These are phyloP conservation scores for Aspergillus japonicus DNA, from an alignment of 2,329 filamentous ascomycete species.

Conservation along the genomic window DNA sequence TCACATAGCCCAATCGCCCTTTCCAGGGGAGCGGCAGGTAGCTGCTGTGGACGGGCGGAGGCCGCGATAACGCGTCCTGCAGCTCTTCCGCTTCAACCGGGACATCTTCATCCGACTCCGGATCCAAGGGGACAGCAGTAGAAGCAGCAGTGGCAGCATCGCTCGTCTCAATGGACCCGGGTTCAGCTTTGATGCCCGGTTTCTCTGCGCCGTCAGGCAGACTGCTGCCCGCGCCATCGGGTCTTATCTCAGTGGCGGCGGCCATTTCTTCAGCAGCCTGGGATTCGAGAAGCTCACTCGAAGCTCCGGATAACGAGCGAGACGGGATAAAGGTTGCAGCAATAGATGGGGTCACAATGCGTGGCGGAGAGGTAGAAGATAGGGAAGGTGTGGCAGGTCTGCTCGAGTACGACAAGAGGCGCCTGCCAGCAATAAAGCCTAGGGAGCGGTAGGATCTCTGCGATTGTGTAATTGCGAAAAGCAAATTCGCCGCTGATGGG, in stretches of 20 bases:
- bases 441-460: slow-evolving; percentile 5
- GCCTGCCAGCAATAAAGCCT: background rate
- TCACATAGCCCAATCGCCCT: slow-evolving; percentile 82
- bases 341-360: slow-evolving; percentile 8
- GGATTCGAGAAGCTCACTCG: slow-evolving; percentile 4
- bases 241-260: background rate
- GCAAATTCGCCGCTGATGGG: slow-evolving; percentile 28
- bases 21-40: slow-evolving; percentile 87
- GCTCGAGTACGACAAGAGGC: background rate
- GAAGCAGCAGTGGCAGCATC: slow-evolving; percentile 15
- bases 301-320: slow-evolving; percentile 2
- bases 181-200: background rate
- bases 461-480: slow-evolving; percentile 6
- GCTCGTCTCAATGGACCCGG: slow-evolving; percentile 17
- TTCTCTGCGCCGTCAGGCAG: background rate
- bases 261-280: slow-evolving; percentile 2
- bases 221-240: background rate
- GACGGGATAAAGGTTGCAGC: slow-evolving; percentile 3
- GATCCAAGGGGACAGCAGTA: slow-evolving; percentile 39
- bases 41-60: slow-evolving; percentile 77
- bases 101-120: slow-evolving; percentile 56
- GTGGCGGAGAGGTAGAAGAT: background rate
- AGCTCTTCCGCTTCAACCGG: slow-evolving; percentile 57
- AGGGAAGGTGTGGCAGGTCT: slow-evolving; percentile 16
- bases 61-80: slow-evolving; percentile 58